These are phyloP conservation scores for Sequoiadendron giganteum DNA, from an alignment of 75 land plant species.

Conservation along the genomic window DNA sequence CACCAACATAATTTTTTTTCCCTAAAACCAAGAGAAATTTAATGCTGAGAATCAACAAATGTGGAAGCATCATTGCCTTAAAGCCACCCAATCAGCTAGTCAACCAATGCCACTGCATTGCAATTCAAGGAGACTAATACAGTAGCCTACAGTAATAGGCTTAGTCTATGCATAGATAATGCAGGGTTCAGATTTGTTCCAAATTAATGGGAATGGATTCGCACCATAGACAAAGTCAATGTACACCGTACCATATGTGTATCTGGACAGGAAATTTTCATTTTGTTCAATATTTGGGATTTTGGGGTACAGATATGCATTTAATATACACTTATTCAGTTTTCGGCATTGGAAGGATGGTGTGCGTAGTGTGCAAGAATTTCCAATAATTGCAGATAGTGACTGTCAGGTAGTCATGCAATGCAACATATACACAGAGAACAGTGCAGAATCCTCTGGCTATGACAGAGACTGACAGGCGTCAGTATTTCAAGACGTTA, in stretches of 20 bases:
- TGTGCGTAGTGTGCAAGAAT: not conserved
- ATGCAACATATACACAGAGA: not conserved
- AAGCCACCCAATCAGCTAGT: not conserved
- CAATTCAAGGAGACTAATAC: not conserved
- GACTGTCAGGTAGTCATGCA: not conserved
- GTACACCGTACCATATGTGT: not conserved
- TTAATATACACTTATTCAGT: not conserved
- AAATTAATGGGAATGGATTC: not conserved
- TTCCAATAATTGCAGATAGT: constrained; percentile 1
- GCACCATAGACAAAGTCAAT: not conserved
- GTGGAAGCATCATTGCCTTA: not conserved
- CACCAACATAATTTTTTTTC: not conserved
- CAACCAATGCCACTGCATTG: not conserved
- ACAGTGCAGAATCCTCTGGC: not conserved
- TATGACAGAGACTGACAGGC: not conserved
- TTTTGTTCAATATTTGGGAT: not conserved
- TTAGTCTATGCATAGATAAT: not conserved
- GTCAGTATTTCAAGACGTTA: not conserved
- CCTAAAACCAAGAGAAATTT: not conserved
- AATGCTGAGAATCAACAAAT: not conserved
- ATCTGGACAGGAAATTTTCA: not conserved
- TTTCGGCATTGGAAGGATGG: not conserved
- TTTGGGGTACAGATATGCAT: not conserved
- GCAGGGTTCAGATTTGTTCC: not conserved
- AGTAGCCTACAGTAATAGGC: not conserved